A percentile compares a stretch with the other conserved stretches of the same genome.
phyloP scores from a whole-genome alignment of 2,329 filamentous ascomycete genomes.

The Aspergillus udagawae region DNA sequence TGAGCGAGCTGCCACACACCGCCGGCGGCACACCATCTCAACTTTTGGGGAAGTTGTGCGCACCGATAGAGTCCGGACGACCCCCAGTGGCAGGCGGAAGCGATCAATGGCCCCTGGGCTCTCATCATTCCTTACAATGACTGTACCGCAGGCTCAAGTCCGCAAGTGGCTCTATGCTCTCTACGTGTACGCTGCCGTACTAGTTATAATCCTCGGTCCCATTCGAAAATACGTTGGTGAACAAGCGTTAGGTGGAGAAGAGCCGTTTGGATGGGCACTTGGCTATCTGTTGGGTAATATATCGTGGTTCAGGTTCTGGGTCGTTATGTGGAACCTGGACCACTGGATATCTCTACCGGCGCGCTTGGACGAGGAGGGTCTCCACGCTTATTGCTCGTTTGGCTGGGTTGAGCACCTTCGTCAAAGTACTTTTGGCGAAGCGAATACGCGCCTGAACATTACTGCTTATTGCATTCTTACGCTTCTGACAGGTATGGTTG shows the following conservation, averaged over 20 bases:
- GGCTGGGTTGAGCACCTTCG: slow-evolving; percentile 66
- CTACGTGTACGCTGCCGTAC: slow-evolving; percentile 69
- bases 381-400: slow-evolving; percentile 42
- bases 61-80: slow-evolving; percentile 38
- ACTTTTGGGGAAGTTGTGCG: slow-evolving; percentile 32
- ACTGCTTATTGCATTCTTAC: slow-evolving; percentile 69
- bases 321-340: slow-evolving; percentile 65
- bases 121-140: slow-evolving; percentile 74
- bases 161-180: slow-evolving; percentile 81
- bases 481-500: slow-evolving; percentile 65
- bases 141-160: slow-evolving; percentile 67
- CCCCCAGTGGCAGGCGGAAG: slow-evolving; percentile 63
- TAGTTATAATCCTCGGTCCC: slow-evolving; percentile 63
- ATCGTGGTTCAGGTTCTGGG: slow-evolving; percentile 65
- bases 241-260: slow-evolving; percentile 65
- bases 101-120: slow-evolving; percentile 61
- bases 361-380: slow-evolving; percentile 24
- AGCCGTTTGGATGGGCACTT: slow-evolving; percentile 89
- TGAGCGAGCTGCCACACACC: slow-evolving; percentile 13
- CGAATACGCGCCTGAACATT: slow-evolving; percentile 76
- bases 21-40: slow-evolving; percentile 52
- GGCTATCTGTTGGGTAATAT: slow-evolving; percentile 84
- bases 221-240: slow-evolving; percentile 66
- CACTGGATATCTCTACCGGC: slow-evolving; percentile 71
- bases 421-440: slow-evolving; percentile 62